A percentile compares a stretch with the other conserved stretches of the same genome.
Evolutionary conservation across 2,329 filamentous ascomycete species (phyloP).

Genomic region (Zymoseptoria brevis): DNA sequence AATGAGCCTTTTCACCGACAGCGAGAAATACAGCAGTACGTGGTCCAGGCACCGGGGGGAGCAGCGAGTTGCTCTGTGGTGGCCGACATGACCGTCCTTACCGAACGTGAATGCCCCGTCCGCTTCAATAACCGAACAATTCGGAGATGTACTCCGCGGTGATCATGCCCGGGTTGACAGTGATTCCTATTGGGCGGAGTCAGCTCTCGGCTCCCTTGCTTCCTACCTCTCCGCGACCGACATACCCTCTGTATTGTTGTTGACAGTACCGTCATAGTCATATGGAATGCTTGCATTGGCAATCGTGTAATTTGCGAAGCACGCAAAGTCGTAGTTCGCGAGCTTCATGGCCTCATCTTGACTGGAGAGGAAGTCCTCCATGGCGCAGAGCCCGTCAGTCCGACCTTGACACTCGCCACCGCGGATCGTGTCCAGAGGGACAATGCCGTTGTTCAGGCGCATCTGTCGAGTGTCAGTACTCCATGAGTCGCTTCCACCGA

Average conservation of each 20-base stretch:
- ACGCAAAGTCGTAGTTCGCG: conserved; percentile 42
- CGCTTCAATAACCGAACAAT: neutral
- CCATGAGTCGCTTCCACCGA: neutral
- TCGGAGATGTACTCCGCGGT: conserved; percentile 14
- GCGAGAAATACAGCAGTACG: neutral
- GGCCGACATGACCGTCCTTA: neutral
- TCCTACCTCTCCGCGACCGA: no score
- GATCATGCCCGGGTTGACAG: conserved; percentile 15
- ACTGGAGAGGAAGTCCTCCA: conserved; percentile 27
- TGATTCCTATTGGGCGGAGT: conserved; percentile 8
- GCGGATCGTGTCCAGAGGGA: conserved; percentile 42
- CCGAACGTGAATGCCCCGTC: neutral
- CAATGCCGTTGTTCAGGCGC: conserved; percentile 43
- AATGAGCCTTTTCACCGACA: neutral
- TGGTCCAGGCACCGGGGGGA: neutral
- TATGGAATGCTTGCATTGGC: conserved; percentile 30
- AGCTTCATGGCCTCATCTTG: conserved; percentile 1
- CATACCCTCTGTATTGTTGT: conserved; percentile 7
- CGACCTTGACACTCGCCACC: conserved; percentile 39
- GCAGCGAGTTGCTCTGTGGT: neutral
- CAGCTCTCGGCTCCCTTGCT: no score
- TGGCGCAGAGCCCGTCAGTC: conserved; percentile 40
- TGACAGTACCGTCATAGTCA: conserved; percentile 36
- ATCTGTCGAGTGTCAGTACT: conserved; percentile 20
- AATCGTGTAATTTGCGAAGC: conserved; percentile 43